phyloP scores from a whole-genome alignment of 2,329 filamentous ascomycete species.

The Passalora sequoiae region DNA sequence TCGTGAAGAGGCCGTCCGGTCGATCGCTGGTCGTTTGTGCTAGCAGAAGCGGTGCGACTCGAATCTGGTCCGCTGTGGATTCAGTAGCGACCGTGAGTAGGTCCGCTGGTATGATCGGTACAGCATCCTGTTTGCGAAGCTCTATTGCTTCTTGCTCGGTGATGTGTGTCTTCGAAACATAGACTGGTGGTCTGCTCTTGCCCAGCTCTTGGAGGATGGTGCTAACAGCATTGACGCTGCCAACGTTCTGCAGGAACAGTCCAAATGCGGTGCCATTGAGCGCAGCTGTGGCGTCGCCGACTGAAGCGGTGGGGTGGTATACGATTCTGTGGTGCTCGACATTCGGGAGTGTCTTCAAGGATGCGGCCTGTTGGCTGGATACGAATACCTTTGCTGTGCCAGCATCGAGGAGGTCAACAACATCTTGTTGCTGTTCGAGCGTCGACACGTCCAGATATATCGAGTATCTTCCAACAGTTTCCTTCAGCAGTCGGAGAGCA shows the following conservation, averaged over 20 bases:
- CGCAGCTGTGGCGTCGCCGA: constrained; percentile 40
- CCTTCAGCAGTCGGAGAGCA: constrained; percentile 50
- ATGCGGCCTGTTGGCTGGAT: constrained; percentile 59
- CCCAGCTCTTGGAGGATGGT: constrained; percentile 49
- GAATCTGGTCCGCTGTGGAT: constrained; percentile 56
- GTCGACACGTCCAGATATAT: constrained; percentile 73
- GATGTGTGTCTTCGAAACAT: constrained; percentile 45
- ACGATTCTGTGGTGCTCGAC: constrained; percentile 55
- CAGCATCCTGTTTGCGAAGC: constrained; percentile 44
- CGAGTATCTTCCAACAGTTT: constrained; percentile 52
- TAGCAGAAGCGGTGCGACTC: constrained; percentile 66
- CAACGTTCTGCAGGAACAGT: constrained; percentile 40
- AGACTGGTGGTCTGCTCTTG: constrained; percentile 46
- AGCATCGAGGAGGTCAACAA: constrained; percentile 75
- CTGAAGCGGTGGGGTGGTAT: constrained; percentile 42
- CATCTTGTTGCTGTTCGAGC: constrained; percentile 64
- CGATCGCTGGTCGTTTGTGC: constrained; percentile 75
- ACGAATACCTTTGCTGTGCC: constrained; percentile 85
- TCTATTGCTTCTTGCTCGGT: constrained; percentile 38
- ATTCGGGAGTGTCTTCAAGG: constrained; percentile 48
- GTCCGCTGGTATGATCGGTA: constrained; percentile 70
- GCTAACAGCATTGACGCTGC: constrained; percentile 39
- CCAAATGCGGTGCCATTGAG: constrained; percentile 43
- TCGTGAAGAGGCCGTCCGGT: constrained; percentile 77
- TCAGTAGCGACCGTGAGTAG: constrained; percentile 62